These are phyloP conservation scores for Sugiyamaella floridensis DNA, from an alignment of 805 yeast genomes.

Conservation along the genomic window DNA sequence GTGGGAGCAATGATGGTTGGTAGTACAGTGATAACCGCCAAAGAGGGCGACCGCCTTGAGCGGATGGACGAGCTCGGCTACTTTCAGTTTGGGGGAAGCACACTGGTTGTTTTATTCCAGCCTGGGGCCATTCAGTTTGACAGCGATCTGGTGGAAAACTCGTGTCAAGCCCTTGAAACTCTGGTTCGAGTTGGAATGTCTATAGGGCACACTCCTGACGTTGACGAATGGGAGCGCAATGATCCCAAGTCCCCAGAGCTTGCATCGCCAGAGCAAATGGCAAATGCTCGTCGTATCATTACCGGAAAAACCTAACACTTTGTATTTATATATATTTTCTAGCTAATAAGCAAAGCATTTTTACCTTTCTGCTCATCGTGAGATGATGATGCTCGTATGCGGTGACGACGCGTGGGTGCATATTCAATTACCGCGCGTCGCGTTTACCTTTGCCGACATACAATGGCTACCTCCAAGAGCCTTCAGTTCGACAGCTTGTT, in stretches of 20 bases:
- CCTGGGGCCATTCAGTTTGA: slow-evolving; percentile 46
- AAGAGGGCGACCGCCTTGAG: slow-evolving; percentile 48
- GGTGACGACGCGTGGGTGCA: too few species aligned
- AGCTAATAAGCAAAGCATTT: too few species aligned
- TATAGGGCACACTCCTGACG: slow-evolving; percentile 62
- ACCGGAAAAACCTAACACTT: slow-evolving; percentile 2
- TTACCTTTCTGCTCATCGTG: too few species aligned
- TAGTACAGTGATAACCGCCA: slow-evolving; percentile 64
- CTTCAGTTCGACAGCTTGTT: background rate
- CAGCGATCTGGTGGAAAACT: slow-evolving; percentile 63
- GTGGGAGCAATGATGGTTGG: slow-evolving; percentile 99
- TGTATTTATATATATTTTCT: background rate
- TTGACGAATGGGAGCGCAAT: slow-evolving; percentile 43
- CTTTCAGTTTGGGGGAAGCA: slow-evolving; percentile 94
- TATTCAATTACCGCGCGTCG: background rate
- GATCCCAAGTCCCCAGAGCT: slow-evolving; percentile 22
- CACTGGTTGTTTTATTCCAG: slow-evolving; percentile 63
- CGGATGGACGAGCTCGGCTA: slow-evolving; percentile 87
- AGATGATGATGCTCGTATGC: too few species aligned
- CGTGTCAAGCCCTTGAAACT: slow-evolving; percentile 68
- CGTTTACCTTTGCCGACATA: background rate
- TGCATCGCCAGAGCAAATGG: slow-evolving; percentile 7
- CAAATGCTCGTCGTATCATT: slow-evolving; percentile 10
- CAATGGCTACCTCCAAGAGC: background rate
- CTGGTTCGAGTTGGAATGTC: slow-evolving; percentile 86